A percentile compares a stretch with the other conserved stretches of the same genome.
These are phyloP conservation scores for Fusarium decemcellulare DNA, from an alignment of 2,329 filamentous ascomycete species.

Conservation along the genomic window DNA sequence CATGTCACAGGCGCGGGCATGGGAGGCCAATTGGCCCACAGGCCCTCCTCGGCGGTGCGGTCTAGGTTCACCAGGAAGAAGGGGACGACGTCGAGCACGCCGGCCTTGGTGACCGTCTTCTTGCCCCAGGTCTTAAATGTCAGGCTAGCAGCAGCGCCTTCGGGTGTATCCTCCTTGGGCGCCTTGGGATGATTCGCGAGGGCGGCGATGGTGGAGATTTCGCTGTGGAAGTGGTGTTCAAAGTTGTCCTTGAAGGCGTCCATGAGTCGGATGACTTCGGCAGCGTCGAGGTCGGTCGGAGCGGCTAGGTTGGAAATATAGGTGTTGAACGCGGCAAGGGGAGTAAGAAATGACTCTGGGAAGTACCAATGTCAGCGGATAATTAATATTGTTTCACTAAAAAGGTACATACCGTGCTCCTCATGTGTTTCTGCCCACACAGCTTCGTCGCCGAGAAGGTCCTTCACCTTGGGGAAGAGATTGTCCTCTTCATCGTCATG, in stretches of 20 bases:
- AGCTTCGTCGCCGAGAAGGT: conserved; percentile 63
- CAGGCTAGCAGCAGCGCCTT: conserved; percentile 60
- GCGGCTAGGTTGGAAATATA: conserved; percentile 63
- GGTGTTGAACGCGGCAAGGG: conserved; percentile 64
- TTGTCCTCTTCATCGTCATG: conserved; percentile 72
- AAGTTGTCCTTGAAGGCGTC: conserved; percentile 65
- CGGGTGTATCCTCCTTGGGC: conserved; percentile 61
- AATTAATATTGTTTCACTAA: neutral
- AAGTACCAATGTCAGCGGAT: neutral
- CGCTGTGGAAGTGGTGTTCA: conserved; percentile 68
- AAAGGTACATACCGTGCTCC: conserved; percentile 64
- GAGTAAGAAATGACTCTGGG: conserved; percentile 63
- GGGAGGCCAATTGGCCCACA: conserved; percentile 75
- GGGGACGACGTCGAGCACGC: conserved; percentile 71
- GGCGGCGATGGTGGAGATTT: conserved; percentile 66
- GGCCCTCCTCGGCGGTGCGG: conserved; percentile 68
- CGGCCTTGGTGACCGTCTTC: conserved; percentile 73
- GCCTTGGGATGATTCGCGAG: conserved; percentile 66
- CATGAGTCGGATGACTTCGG: conserved; percentile 65
- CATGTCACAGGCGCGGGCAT: conserved; percentile 73
- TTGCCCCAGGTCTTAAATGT: conserved; percentile 75
- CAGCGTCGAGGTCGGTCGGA: conserved; percentile 59
- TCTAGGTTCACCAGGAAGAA: conserved; percentile 77
- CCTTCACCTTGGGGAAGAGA: conserved; percentile 69
- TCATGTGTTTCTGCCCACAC: conserved; percentile 67